Base-by-base conservation (phyloP, 164 flowering plant genomes). In the Taxillus chinensis region DNA sequence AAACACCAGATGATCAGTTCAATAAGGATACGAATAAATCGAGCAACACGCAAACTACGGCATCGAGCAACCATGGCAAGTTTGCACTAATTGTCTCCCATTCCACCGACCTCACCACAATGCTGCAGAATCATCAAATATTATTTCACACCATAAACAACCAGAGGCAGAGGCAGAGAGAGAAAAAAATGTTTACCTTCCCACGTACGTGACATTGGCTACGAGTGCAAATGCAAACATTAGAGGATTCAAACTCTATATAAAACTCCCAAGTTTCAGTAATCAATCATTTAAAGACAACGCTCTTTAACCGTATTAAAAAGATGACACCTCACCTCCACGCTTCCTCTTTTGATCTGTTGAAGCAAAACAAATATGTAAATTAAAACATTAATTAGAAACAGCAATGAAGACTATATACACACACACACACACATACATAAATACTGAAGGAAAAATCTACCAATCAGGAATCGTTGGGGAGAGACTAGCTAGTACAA, bases 51-150 rank as follows among this genome's bases (percentile, higher is more conserved):
- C 97, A 91, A 17, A 79, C 91, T 12, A 67, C 67, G 6, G 97
- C 97, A 77, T 91, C 97, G 61, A 91, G 75, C 78, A 91, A 62
- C 97, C 97, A 91, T 11, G 97, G 93, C 83, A 91, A 61, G 69
- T 89, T 91, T 1, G 97, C 81, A 68, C 81, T 82, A 41, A 82
- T 78, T 39, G 61, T 83, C 2, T 68, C 69, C 93, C 93, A 89
- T 51, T 82, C 86, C 0, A 80, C 73, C 62, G 75, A 80, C 75
- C 96, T 82, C 45, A 83, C 84, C 11, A 91, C 71, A 69, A 91
- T 91, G 62, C 97, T 91, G 83, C 81, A 75, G 61, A 50, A 52
- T 15, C 57, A 1, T 27, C 5, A 5, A 27, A 54, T 27, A 2
- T 5, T 17, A 8, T 5, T 14, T 5, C 3, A 15, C 4, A 51